Conservation (phyloP, 2,329 filamentous ascomycete species). For the Apiospora marii region DNA sequence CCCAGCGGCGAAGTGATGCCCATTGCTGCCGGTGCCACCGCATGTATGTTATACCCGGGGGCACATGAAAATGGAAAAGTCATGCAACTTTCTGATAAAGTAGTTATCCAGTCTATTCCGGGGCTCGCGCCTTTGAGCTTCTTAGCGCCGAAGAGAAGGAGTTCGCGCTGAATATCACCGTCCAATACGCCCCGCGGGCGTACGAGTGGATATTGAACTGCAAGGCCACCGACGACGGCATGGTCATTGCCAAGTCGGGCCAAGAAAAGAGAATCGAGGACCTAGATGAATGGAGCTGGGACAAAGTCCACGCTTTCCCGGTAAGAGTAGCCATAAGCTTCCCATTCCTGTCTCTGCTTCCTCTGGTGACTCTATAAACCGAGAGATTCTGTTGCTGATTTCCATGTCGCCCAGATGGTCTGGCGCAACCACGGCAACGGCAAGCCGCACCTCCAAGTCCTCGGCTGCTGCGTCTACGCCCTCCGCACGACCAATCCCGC, state of each 20-base stretch:
- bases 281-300: conserved; percentile 55
- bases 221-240: conserved; percentile 70
- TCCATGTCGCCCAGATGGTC: conserved; percentile 56
- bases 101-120: conserved; percentile 8
- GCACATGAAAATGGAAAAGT: neutral
- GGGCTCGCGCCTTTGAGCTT: conserved; percentile 49
- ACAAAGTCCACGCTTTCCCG: conserved; percentile 22
- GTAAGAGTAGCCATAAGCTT: neutral
- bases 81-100: neutral
- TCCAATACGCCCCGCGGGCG: conserved; percentile 81
- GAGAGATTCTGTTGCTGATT: conserved; percentile 70
- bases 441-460: conserved; percentile 69
- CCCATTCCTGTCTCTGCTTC: neutral
- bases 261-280: conserved; percentile 66
- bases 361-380: conserved; percentile 71
- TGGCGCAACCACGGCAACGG: conserved; percentile 80
- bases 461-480: conserved; percentile 63
- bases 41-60: conserved; percentile 61
- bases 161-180: conserved; percentile 71
- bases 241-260: conserved; percentile 72
- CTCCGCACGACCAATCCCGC: conserved; percentile 75
- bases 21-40: conserved; percentile 78
- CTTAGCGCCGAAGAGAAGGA: conserved; percentile 71
- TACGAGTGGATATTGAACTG: conserved; percentile 83
- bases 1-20: conserved; percentile 75